phyloP scores from a whole-genome alignment of 2,329 filamentous ascomycete genomes.

The Polychaeton citri region DNA sequence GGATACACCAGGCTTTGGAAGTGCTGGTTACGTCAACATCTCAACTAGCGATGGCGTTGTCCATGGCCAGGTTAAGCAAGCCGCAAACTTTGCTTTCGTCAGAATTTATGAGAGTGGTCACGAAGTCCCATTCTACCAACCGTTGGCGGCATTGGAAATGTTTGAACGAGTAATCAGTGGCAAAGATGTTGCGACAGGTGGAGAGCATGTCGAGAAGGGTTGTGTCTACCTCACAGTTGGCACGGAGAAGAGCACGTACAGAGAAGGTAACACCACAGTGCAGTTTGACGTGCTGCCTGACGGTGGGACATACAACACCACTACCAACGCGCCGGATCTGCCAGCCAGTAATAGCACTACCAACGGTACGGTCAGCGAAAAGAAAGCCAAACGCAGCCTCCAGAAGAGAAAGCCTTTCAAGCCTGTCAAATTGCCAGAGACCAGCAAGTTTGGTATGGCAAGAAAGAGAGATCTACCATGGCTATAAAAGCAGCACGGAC shows the following conservation, averaged over 20 bases:
- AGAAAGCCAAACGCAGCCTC: neutral
- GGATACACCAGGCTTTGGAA: constrained; percentile 26
- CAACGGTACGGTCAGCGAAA: neutral
- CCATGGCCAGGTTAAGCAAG: constrained; percentile 41
- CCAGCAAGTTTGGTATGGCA: no score
- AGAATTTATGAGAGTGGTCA: constrained; percentile 38
- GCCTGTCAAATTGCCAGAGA: no score
- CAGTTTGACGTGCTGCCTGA: constrained; percentile 28
- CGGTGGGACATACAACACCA: constrained; percentile 33
- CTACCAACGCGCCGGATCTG: neutral
- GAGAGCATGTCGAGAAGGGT: constrained; percentile 21
- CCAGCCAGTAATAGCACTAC: neutral
- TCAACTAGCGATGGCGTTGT: constrained; percentile 31
- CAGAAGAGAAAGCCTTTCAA: neutral
- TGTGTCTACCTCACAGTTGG: constrained; percentile 21
- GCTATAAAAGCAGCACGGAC: no score
- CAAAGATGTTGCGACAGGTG: constrained; percentile 41
- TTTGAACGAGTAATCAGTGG: constrained; percentile 36
- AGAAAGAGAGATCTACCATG: no score
- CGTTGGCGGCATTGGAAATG: constrained; percentile 33
- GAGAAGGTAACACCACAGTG: constrained; percentile 33
- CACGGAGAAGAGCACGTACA: constrained; percentile 23
- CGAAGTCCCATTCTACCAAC: constrained; percentile 44
- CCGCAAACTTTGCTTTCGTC: constrained; percentile 36
- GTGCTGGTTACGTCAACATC: constrained; percentile 37